Percentiles rank a stretch among this genome's conserved stretches.
phyloP scores from a whole-genome alignment of 345 rosid species.

The Citrus mangshanensis region DNA sequence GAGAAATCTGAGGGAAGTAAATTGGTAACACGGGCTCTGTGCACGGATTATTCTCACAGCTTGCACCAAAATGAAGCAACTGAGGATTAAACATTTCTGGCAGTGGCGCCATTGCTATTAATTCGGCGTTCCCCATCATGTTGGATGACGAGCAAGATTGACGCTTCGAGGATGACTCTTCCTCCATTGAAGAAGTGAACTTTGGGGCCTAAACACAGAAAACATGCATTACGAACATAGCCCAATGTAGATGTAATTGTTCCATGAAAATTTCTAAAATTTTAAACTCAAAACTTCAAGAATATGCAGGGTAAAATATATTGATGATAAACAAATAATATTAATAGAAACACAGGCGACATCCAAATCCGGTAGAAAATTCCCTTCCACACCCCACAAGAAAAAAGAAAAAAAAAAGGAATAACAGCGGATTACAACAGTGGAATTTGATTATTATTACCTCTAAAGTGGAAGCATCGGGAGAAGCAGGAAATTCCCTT shows the following conservation, averaged over 20 bases:
- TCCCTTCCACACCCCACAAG: too few species aligned
- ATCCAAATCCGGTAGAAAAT: too few species aligned
- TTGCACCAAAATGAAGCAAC: slow-evolving; percentile 29
- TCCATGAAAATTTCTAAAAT: not conserved
- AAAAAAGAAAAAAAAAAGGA: not conserved
- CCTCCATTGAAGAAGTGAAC: slow-evolving; percentile 35
- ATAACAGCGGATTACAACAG: not conserved
- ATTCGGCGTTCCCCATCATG: slow-evolving; percentile 18
- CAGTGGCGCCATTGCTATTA: slow-evolving; percentile 23
- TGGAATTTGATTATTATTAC: slow-evolving; percentile 11
- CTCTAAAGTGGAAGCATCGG: slow-evolving; percentile 17
- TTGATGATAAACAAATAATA: too few species aligned
- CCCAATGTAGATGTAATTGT: not conserved
- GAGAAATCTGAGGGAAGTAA: slow-evolving; percentile 27
- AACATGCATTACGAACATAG: not conserved
- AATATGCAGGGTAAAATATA: too few species aligned
- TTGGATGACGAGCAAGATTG: slow-evolving; percentile 29
- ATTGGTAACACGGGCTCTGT: slow-evolving; percentile 14
- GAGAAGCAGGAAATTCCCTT: slow-evolving; percentile 7
- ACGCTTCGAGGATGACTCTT: slow-evolving; percentile 30
- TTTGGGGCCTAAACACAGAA: slow-evolving; percentile 25
- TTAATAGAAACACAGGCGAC: too few species aligned
- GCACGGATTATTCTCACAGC: slow-evolving; percentile 20
- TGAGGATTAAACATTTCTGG: slow-evolving; percentile 38
- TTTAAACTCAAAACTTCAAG: not conserved